Evolutionary conservation across 2,329 filamentous ascomycete species (phyloP).

Genomic region (Fusarium chlamydosporum): DNA sequence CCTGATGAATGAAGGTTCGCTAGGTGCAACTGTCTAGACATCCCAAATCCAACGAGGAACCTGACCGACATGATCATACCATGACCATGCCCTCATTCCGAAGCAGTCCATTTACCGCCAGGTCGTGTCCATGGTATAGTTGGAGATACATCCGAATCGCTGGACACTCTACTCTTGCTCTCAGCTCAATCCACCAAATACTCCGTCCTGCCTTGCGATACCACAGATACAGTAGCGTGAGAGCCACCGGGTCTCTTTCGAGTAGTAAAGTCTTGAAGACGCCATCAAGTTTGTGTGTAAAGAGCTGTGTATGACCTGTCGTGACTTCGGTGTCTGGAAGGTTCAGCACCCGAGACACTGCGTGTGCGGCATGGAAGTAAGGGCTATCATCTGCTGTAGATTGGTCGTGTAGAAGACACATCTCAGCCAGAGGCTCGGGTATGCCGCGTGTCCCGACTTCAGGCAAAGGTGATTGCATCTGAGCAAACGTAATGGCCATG

Average conservation of each 20-base stretch:
- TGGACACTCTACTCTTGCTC: conserved; percentile 59
- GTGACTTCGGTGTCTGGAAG: conserved; percentile 52
- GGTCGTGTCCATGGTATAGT: conserved; percentile 50
- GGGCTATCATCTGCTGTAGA: conserved; percentile 56
- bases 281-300: conserved; percentile 54
- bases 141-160: conserved; percentile 58
- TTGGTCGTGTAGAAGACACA: conserved; percentile 48
- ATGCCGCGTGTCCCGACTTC: conserved; percentile 48
- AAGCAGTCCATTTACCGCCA: conserved; percentile 53
- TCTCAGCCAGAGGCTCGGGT: conserved; percentile 40
- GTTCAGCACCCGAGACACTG: conserved; percentile 52
- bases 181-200: conserved; percentile 62
- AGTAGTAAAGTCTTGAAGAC: conserved; percentile 54
- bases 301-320: conserved; percentile 53
- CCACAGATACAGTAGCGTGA: conserved; percentile 60
- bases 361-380: conserved; percentile 58
- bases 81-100: conserved; percentile 53
- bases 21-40: neutral
- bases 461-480: conserved; percentile 56
- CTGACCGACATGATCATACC: neutral
- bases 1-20: accelerated
- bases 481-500: conserved; percentile 54
- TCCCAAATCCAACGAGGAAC: no score
- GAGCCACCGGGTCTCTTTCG: conserved; percentile 55
- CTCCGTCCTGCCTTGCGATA: conserved; percentile 57